Base-by-base conservation (phyloP, 2,329 filamentous ascomycete genomes). In the Cryphonectria radicalis region DNA sequence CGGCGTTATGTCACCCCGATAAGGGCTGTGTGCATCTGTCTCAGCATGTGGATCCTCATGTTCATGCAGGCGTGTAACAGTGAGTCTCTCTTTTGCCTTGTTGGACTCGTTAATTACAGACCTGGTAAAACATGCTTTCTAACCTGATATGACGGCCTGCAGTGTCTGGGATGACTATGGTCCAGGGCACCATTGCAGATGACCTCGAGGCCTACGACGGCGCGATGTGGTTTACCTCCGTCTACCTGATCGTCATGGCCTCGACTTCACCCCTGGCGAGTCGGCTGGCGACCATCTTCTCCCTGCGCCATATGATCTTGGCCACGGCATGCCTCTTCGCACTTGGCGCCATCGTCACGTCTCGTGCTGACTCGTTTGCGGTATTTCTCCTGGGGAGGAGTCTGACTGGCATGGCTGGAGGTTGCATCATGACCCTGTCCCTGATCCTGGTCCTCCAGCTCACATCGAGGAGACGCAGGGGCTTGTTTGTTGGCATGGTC, bases 391-490 rank as follows among this genome's bases (percentile, higher is more conserved):
- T 89, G 0, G 93, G 93, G 0, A 86, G 93, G 63, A 88, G 88
- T 1, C 77, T 95, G 22, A 87, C 89, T 3, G 93, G 93, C 0
- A 78, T 89, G 11, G 93, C 93, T 0, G 90, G 87, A 22, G 91
- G 91, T 2, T 92, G 92, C 0, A 87, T 94, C 64, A 88, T 94
- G 81, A 91, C 91, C 0, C 86, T 95, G 8, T 87, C 90, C 0
- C 89, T 93, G 63, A 93, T 97, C 64, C 84, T 95, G 32, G 89
- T 93, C 0, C 85, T 96, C n/a, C 91, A 95, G 77, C 82, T 96
- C 73, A 88, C 90, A 0, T 89, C 86, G 32, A 88, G 89, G 73
- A 89, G 89, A 74, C 85, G 88, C 5, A 85, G 93, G 70, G 94
- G 93, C 0, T 74, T 96, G 28, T 92, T 90, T 70, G 88, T 97